Evolutionary conservation across 192 early-diverging fungal genomes (phyloP).

Genomic region (Kappamyces sp.): DNA sequence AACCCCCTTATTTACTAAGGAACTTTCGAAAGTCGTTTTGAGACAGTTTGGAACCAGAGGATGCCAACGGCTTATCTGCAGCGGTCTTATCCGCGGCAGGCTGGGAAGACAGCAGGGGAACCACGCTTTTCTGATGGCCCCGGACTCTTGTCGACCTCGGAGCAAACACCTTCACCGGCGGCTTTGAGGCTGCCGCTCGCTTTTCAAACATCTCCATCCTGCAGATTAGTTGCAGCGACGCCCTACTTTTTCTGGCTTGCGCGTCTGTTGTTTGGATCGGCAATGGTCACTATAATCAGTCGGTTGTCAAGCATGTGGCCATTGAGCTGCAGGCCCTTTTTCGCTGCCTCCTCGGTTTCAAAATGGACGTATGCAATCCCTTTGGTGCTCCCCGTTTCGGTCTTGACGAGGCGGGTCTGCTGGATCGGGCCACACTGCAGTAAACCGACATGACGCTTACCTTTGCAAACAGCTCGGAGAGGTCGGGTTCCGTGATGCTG

Average conservation of each 20-base stretch:
- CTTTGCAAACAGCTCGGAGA: constrained; percentile 22
- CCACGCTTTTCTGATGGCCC: no score
- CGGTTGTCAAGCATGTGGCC: constrained; percentile 30
- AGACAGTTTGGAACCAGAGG: no score
- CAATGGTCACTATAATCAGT: constrained; percentile 29
- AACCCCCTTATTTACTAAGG: no score
- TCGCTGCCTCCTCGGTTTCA: constrained; percentile 32
- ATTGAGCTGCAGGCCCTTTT: constrained; percentile 32
- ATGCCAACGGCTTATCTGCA: no score
- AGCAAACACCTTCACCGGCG: no score
- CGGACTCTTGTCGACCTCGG: no score
- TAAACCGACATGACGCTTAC: constrained; percentile 9
- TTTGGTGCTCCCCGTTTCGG: constrained; percentile 18
- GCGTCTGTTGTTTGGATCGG: constrained; percentile 38
- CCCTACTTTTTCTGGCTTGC: constrained; percentile 8
- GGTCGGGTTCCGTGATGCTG: constrained; percentile 27
- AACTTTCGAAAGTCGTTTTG: no score
- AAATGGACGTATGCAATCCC: constrained; percentile 40
- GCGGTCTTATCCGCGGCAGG: no score
- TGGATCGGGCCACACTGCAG: constrained; percentile 36
- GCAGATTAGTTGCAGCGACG: background rate
- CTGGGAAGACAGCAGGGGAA: no score
- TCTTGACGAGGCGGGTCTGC: constrained; percentile 27
- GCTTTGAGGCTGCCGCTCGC: no score
- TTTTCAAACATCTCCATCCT: no score